Evolutionary conservation across 345 rosid species (phyloP).

Genomic region (Camelina hispida): DNA sequence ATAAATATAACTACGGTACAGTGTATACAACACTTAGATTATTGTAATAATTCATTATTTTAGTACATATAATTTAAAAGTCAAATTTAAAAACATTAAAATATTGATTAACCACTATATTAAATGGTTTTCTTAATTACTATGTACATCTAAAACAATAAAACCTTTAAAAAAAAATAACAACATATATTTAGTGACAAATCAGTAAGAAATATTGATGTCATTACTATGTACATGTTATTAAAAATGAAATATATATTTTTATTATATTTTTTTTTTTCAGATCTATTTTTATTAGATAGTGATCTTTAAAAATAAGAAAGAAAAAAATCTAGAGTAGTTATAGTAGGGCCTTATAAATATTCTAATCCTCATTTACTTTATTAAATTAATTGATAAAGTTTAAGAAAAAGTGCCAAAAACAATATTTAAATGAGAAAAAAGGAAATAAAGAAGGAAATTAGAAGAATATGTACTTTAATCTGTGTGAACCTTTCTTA

Average conservation of each 20-base stretch:
- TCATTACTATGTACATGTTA: no score
- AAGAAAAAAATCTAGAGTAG: neutral
- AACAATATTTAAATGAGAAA: neutral
- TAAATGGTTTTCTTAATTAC: neutral
- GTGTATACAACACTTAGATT: neutral
- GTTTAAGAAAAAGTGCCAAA: neutral
- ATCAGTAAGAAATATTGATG: no score
- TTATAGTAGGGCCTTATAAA: conserved; percentile 6
- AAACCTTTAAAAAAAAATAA: no score
- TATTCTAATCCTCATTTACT: neutral
- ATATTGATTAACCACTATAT: neutral
- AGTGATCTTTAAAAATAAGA: neutral
- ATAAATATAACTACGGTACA: no score
- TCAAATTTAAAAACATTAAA: neutral
- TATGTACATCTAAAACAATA: no score
- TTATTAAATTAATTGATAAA: neutral
- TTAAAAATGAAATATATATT: neutral
- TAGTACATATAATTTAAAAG: neutral
- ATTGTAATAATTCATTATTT: neutral
- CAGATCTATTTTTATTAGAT: neutral
- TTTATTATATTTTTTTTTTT: no score
- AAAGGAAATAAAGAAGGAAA: neutral
- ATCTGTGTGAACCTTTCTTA: neutral
- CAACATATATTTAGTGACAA: no score
- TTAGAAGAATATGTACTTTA: neutral